Conservation (phyloP, 306 rosid genomes). For the Pachyrhizus erosus region DNA sequence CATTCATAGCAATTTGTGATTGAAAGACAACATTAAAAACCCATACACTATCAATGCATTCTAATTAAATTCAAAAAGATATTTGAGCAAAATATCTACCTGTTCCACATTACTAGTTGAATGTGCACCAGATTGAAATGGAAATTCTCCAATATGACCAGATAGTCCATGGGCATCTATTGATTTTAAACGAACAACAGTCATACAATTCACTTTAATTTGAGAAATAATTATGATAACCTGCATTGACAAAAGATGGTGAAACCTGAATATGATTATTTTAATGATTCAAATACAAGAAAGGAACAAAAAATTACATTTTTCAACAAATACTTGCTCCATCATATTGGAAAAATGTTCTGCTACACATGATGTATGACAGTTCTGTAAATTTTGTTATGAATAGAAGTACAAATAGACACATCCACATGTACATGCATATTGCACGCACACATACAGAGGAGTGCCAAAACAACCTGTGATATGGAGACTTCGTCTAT, state of each 20-base stretch:
- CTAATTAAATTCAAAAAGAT: not conserved
- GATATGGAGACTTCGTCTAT: slow-evolving; percentile 58
- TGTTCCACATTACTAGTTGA: slow-evolving; percentile 81
- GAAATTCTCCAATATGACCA: slow-evolving; percentile 52
- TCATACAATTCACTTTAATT: slow-evolving; percentile 89
- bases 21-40: not conserved
- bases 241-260: slow-evolving; percentile 57
- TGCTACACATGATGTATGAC: slow-evolving; percentile 13
- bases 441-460: not conserved
- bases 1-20: not conserved
- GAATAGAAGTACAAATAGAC: slow-evolving; percentile 32
- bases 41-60: not conserved
- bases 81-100: slow-evolving; percentile 49
- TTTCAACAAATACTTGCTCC: slow-evolving; percentile 24
- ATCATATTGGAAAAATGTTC: slow-evolving; percentile 14
- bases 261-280: slow-evolving; percentile 38
- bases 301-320: slow-evolving; percentile 25
- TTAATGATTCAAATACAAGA: slow-evolving; percentile 38
- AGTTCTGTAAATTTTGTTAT: slow-evolving; percentile 23
- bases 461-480: slow-evolving; percentile 65
- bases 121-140: slow-evolving; percentile 42
- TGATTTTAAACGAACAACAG: slow-evolving; percentile 76
- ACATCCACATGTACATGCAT: not conserved
- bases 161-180: slow-evolving; percentile 54
- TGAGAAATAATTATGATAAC: slow-evolving; percentile 76